A percentile compares a stretch with the other conserved stretches of the same genome.
Conservation (phyloP, 2,329 filamentous ascomycete species). For the Aureobasidium vineae region DNA sequence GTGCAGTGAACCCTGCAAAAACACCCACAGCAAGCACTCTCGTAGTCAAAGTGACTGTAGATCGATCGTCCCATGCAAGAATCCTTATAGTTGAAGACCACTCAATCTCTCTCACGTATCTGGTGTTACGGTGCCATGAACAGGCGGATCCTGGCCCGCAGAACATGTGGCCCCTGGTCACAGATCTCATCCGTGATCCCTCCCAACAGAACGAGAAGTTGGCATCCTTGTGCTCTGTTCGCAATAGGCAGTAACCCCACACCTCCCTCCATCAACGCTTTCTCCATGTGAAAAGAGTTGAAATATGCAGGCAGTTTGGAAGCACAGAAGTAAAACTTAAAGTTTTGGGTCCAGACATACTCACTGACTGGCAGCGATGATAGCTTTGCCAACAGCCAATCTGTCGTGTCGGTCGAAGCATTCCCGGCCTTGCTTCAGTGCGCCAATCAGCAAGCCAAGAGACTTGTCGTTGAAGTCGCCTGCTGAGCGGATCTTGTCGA, state of each 20-base stretch:
- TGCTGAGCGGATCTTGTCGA: conserved; percentile 66
- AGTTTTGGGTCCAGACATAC: neutral
- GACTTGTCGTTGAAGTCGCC: conserved; percentile 68
- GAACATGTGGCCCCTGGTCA: neutral
- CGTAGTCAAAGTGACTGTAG: neutral
- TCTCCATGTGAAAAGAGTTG: conserved; percentile 9
- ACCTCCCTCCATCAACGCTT: neutral
- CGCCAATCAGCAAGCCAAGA: conserved; percentile 63
- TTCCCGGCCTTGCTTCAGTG: conserved; percentile 64
- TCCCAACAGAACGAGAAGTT: conserved; percentile 2
- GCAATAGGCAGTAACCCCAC: neutral
- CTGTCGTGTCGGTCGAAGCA: conserved; percentile 60
- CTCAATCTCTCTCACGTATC: neutral
- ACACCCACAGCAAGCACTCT: neutral
- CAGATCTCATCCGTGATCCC: neutral
- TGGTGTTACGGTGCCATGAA: neutral
- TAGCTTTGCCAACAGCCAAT: conserved; percentile 39
- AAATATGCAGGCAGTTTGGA: neutral
- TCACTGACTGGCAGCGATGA: conserved; percentile 14
- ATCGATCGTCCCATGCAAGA: conserved; percentile 3
- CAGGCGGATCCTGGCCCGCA: neutral
- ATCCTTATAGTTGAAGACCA: neutral
- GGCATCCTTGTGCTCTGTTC: neutral
- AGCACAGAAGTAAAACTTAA: neutral
- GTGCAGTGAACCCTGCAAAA: neutral